Evolutionary conservation across 2,329 filamentous ascomycete species (phyloP).

Genomic region (Pseudocercospora vitis): DNA sequence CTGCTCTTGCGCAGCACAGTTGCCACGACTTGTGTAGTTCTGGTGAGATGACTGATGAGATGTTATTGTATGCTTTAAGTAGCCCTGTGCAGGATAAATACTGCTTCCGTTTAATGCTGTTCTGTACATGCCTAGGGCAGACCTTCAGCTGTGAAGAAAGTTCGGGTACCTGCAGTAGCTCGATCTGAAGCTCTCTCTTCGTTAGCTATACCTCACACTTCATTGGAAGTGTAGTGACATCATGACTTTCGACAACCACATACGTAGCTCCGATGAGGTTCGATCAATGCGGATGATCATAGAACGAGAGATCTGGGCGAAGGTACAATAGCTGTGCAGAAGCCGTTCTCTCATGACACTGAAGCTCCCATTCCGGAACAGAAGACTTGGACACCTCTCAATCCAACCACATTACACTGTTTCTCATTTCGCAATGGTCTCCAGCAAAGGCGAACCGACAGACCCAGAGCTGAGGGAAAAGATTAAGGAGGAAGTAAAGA

Average conservation of each 20-base stretch:
- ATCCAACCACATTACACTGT: not conserved
- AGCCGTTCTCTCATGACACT: not conserved
- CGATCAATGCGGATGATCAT: not conserved
- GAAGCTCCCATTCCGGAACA: not conserved
- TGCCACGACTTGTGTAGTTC: not conserved
- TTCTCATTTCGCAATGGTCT: constrained; percentile 28
- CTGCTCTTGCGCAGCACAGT: not conserved
- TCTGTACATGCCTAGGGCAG: too few relatives aligned
- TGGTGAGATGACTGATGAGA: not conserved
- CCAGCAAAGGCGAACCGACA: constrained; percentile 37
- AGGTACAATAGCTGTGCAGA: too few relatives aligned
- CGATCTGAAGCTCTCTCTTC: not conserved
- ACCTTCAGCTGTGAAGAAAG: not conserved
- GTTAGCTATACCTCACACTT: not conserved
- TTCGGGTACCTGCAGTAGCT: constrained; percentile 5
- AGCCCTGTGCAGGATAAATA: not conserved
- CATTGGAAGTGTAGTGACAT: constrained; percentile 1
- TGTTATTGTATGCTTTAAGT: not conserved
- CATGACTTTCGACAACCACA: constrained; percentile 5
- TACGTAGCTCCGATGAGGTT: constrained; percentile 7
- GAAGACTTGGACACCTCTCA: not conserved
- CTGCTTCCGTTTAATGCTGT: not conserved
- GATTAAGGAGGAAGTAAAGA: constrained; percentile 39
- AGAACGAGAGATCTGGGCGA: too few relatives aligned
- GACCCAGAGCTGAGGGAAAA: constrained; percentile 37